phyloP scores from a whole-genome alignment of 192 early-diverging fungal genomes.

The Physocladia obscura region DNA sequence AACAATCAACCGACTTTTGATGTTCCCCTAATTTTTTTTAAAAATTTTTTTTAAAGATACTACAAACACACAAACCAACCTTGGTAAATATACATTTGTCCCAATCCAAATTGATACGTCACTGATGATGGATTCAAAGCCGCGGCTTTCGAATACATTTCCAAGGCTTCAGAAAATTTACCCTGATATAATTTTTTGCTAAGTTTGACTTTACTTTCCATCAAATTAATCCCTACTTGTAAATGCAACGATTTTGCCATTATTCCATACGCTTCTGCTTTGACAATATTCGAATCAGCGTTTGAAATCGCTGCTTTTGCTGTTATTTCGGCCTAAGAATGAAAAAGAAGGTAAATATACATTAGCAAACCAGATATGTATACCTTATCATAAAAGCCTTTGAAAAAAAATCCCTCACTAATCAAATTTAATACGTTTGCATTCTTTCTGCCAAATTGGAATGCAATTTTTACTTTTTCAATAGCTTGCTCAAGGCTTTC shows the following conservation, averaged over 20 bases:
- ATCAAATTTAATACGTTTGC: conserved; percentile 45
- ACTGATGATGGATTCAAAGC: conserved; percentile 67
- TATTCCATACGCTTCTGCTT: conserved; percentile 36
- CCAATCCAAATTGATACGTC: conserved; percentile 73
- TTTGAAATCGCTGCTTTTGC: conserved; percentile 1
- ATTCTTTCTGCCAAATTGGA: conserved; percentile 50
- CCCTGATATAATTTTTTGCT: conserved; percentile 32
- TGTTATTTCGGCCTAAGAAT: conserved; percentile 14
- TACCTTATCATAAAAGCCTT: conserved; percentile 25
- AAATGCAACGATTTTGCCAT: conserved; percentile 36
- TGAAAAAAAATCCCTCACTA: conserved; percentile 33
- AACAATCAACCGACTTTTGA: conserved; percentile 36
- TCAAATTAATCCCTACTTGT: conserved; percentile 27
- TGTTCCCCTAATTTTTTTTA: conserved; percentile 21
- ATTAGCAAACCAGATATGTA: not conserved
- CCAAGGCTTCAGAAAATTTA: conserved; percentile 70
- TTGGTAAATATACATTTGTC: conserved; percentile 67
- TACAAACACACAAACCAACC: conserved; percentile 34
- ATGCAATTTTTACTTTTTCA: conserved; percentile 44
- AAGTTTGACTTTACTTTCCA: not conserved
- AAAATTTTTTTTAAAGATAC: conserved; percentile 21
- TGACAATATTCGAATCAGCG: conserved; percentile 15
- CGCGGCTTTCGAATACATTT: conserved; percentile 66
- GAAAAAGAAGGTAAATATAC: not conserved
- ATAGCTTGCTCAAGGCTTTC: conserved; percentile 44